Percentiles rank a stretch among this genome's conserved stretches.
These are phyloP conservation scores for Takashimella koratensis DNA, from an alignment of 1,284 basidiomycete genomes.

Conservation along the genomic window DNA sequence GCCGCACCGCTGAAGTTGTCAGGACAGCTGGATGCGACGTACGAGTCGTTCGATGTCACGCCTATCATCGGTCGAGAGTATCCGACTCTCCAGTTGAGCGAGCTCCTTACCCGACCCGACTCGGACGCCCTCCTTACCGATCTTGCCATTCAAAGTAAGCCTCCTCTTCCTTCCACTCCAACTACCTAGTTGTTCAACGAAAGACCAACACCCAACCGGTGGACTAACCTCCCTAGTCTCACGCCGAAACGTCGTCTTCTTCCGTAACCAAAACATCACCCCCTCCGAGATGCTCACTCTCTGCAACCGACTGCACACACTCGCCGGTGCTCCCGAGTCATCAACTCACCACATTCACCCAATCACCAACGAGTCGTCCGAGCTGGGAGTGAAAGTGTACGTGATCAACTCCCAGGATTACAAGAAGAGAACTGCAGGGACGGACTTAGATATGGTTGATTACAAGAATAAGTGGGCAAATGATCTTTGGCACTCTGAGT, in stretches of 20 bases:
- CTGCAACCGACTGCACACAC: constrained; percentile 53
- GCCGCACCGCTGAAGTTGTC: background rate
- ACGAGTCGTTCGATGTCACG: background rate
- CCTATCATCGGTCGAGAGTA: background rate
- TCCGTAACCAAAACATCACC: constrained; percentile 56
- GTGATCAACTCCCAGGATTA: background rate
- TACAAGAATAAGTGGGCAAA: constrained; percentile 18
- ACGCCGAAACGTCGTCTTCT: constrained; percentile 66
- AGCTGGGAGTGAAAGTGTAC: constrained; percentile 11
- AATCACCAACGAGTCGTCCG: constrained; percentile 51
- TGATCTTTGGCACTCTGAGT: background rate
- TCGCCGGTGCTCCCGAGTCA: constrained; percentile 58
- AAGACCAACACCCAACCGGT: background rate
- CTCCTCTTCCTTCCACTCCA: background rate
- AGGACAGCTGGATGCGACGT: background rate
- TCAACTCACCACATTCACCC: constrained; percentile 63
- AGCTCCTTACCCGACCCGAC: background rate
- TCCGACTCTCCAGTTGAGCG: background rate
- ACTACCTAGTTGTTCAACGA: background rate
- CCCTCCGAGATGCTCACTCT: constrained; percentile 53
- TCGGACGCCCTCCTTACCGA: background rate
- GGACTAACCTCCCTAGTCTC: constrained; percentile 47
- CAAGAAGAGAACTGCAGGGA: background rate
- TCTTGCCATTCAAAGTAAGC: background rate
- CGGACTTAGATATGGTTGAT: background rate